A percentile compares a stretch with the other conserved stretches of the same genome.
Conservation (phyloP, 2,329 filamentous ascomycete genomes). For the Lachnellula arida region DNA sequence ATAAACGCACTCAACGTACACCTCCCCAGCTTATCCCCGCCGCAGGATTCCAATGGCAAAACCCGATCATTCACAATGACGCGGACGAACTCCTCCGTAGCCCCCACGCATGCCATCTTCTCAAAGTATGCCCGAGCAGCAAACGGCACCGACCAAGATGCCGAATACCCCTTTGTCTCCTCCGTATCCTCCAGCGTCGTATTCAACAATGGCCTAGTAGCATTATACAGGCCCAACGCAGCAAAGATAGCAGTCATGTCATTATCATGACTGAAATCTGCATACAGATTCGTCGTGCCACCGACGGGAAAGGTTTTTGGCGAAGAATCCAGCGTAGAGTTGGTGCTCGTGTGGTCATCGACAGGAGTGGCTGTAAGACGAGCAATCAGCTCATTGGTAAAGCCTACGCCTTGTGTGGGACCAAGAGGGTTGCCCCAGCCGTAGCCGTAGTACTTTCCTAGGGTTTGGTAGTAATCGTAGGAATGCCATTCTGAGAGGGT, state of each 20-base stretch:
- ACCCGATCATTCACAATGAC: constrained; percentile 83
- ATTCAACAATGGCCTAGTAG: constrained; percentile 50
- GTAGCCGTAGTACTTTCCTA: constrained; percentile 84
- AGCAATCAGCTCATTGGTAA: constrained; percentile 80
- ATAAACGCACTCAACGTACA: constrained; percentile 70
- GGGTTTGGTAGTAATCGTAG: constrained; percentile 76
- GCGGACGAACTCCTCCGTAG: constrained; percentile 67
- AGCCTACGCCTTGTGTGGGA: constrained; percentile 82
- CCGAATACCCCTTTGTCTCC: constrained; percentile 63
- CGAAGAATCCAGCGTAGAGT: constrained; percentile 67
- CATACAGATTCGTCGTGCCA: constrained; percentile 58
- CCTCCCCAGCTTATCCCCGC: constrained; percentile 62
- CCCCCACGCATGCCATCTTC: constrained; percentile 65
- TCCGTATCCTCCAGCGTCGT: constrained; percentile 45
- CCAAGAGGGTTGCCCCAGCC: constrained; percentile 73
- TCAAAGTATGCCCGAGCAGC: constrained; percentile 78
- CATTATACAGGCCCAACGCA: constrained; percentile 74
- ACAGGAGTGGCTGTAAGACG: constrained; percentile 68
- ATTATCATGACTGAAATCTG: constrained; percentile 91
- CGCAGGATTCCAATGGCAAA: constrained; percentile 65
- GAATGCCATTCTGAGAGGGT: constrained; percentile 65
- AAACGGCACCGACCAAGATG: constrained; percentile 79
- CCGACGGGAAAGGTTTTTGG: constrained; percentile 68
- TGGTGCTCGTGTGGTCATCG: constrained; percentile 68
- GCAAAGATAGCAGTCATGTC: constrained; percentile 73